Evolutionary conservation across 805 yeast species (phyloP).

Genomic region (Saccharomyces mikatae): DNA sequence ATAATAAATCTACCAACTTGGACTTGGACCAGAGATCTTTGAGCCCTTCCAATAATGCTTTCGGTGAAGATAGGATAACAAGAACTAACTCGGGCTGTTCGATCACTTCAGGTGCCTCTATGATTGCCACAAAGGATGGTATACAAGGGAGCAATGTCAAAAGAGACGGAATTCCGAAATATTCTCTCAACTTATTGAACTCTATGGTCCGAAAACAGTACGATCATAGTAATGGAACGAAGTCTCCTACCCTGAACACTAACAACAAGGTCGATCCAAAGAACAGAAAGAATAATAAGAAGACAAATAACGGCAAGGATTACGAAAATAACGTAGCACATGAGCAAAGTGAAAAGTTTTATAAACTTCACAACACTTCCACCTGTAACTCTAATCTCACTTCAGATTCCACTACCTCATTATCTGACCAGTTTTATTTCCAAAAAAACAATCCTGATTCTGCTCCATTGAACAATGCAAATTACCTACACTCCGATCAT

Average conservation of each 20-base stretch:
- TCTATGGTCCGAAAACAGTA: constrained; percentile 26
- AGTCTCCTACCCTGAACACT: neutral
- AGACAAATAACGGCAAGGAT: neutral
- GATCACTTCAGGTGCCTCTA: constrained; percentile 61
- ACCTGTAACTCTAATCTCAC: neutral
- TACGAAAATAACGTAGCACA: neutral
- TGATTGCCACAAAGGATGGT: constrained; percentile 70
- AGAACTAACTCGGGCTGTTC: constrained; percentile 54
- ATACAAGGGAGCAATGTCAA: constrained; percentile 54
- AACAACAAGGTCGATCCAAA: neutral
- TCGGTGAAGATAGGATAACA: constrained; percentile 28
- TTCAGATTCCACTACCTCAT: neutral
- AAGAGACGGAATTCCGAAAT: constrained; percentile 36
- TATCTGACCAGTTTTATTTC: neutral
- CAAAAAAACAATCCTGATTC: neutral
- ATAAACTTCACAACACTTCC: neutral
- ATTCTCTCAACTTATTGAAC: constrained; percentile 31
- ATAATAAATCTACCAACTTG: constrained; percentile 1
- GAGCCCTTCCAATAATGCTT: constrained; percentile 16
- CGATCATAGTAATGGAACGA: neutral
- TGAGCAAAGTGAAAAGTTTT: neutral
- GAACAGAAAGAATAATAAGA: neutral
- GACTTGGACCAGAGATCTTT: constrained; percentile 11
- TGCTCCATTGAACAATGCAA: neutral
- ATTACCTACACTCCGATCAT: neutral